Evolutionary conservation across 495 filamentous ascomycete species (phyloP).

Genomic region (Oleoguttula mirabilis): DNA sequence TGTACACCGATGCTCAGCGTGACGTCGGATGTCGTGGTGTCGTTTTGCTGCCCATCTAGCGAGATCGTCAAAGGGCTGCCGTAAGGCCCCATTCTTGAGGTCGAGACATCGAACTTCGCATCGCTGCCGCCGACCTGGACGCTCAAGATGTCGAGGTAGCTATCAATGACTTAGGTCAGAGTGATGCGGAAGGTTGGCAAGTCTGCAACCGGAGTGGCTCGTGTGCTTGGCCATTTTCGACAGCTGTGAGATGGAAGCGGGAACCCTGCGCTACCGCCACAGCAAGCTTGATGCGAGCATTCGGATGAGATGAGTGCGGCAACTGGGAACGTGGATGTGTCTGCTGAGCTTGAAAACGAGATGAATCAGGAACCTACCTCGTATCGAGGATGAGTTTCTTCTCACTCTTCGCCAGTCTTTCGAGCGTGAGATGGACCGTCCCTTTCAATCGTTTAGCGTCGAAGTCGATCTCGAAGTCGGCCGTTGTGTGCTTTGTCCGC

Average conservation of each 20-base stretch:
- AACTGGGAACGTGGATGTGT: too few species aligned
- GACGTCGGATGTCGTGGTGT: not conserved
- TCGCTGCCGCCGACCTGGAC: conserved; percentile 51
- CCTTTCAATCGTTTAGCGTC: conserved; percentile 59
- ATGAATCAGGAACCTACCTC: too few species aligned
- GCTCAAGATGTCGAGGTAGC: conserved; percentile 55
- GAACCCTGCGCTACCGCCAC: conserved; percentile 16
- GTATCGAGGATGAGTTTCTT: conserved; percentile 75
- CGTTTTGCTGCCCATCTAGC: conserved; percentile 38
- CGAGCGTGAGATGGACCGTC: conserved; percentile 59
- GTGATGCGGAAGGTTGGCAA: too few species aligned
- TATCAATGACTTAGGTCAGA: too few species aligned
- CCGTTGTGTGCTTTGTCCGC: conserved; percentile 65
- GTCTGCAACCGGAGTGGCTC: too few species aligned
- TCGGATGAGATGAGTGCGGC: too few species aligned
- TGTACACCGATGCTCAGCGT: conserved; percentile 11
- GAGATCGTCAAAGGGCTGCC: conserved; percentile 68
- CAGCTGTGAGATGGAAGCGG: not conserved
- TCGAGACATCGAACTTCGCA: conserved; percentile 54
- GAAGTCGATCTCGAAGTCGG: conserved; percentile 72
- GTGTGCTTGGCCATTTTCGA: too few species aligned
- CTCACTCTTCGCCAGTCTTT: conserved; percentile 54
- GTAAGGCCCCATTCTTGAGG: conserved; percentile 54
- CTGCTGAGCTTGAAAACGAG: too few species aligned
- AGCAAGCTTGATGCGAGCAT: too few species aligned